Evolutionary conservation across 176 grass and related monocot species (phyloP).

Genomic region (Oryza glumipatula): DNA sequence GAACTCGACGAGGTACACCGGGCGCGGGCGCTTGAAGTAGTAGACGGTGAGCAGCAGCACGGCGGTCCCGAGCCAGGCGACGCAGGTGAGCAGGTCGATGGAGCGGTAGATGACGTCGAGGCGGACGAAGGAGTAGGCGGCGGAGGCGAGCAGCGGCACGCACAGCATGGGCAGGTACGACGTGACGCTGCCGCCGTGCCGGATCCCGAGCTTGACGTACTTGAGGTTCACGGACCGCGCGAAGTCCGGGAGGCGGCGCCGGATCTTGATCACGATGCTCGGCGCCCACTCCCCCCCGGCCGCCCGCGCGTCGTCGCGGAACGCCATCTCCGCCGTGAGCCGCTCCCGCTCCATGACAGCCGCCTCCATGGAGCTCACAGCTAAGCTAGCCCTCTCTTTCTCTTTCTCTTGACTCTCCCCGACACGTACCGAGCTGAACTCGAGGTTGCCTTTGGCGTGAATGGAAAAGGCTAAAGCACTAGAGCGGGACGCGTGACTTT

Average conservation of each 20-base stretch:
- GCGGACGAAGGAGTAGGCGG: slow-evolving; percentile 48
- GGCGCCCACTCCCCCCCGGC: slow-evolving; percentile 10
- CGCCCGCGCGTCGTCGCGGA: slow-evolving; percentile 22
- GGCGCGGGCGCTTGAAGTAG: slow-evolving; percentile 70
- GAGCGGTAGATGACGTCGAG: slow-evolving; percentile 65
- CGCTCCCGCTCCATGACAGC: slow-evolving; percentile 69
- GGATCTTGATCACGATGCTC: slow-evolving; percentile 79
- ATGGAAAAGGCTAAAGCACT: neutral
- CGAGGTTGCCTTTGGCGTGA: slow-evolving; percentile 42
- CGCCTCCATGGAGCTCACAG: slow-evolving; percentile 32
- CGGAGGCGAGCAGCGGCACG: slow-evolving; percentile 52
- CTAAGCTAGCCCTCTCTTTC: too few species aligned
- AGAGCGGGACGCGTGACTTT: slow-evolving; percentile 35
- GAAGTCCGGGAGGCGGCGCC: slow-evolving; percentile 71
- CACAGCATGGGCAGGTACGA: slow-evolving; percentile 47
- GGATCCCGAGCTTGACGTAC: slow-evolving; percentile 72
- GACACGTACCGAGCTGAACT: neutral
- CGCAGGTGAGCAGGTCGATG: slow-evolving; percentile 67
- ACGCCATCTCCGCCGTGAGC: slow-evolving; percentile 75
- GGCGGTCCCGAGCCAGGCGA: slow-evolving; percentile 54
- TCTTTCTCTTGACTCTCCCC: neutral
- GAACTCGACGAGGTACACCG: slow-evolving; percentile 73
- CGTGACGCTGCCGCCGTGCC: slow-evolving; percentile 55
- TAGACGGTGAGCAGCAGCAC: slow-evolving; percentile 59
- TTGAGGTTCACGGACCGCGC: slow-evolving; percentile 75